Conservation (phyloP, 371 early-diverging fungal genomes). For the Batrachochytrium dendrobatidis region DNA sequence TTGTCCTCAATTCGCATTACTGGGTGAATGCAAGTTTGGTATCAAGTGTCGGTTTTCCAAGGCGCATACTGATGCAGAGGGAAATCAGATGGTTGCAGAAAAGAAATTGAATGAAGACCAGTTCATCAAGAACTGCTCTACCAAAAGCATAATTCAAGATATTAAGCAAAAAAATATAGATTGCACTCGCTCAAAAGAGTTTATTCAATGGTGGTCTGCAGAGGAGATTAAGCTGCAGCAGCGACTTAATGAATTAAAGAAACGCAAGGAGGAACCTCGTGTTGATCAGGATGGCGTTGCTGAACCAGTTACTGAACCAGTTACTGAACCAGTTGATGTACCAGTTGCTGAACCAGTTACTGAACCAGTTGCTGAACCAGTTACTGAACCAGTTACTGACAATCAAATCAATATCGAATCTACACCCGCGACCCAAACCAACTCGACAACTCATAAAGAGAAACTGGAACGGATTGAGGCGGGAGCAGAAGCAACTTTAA, state of each 20-base stretch:
- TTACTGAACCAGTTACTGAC: background rate
- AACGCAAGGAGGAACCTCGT: background rate
- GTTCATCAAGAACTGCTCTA: conserved; percentile 4
- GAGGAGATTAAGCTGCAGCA: background rate
- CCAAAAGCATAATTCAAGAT: no score
- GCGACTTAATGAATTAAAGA: conserved; percentile 4
- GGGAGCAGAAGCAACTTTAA: background rate
- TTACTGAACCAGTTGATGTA: no score
- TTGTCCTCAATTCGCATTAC: conserved; percentile 64
- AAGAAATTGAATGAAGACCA: background rate
- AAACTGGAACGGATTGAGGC: background rate
- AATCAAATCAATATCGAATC: no score
- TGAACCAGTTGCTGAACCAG: background rate
- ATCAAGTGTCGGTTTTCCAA: conserved; percentile 70
- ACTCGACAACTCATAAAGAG: background rate
- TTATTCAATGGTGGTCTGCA: background rate
- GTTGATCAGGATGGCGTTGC: background rate
- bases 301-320: no score
- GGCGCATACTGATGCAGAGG: conserved; percentile 50
- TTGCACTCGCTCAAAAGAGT: background rate
- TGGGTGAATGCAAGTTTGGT: conserved; percentile 64
- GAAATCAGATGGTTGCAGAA: conserved; percentile 11
- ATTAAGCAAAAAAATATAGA: background rate
- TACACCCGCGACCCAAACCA: background rate
- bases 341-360: background rate